phyloP scores from a whole-genome alignment of 2,329 filamentous ascomycete genomes.

The Claviceps purpurea region DNA sequence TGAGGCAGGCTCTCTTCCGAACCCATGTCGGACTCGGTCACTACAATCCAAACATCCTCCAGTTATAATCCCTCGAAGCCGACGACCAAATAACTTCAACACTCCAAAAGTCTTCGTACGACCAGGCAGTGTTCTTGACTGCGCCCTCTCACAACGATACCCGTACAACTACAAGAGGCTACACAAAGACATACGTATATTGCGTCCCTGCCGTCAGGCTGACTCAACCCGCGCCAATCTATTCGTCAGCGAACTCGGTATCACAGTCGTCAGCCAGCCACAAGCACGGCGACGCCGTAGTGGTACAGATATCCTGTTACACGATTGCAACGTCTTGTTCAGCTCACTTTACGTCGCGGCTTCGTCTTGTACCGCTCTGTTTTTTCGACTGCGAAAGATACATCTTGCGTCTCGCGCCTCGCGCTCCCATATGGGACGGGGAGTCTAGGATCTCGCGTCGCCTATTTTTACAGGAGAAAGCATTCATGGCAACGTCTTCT shows the following conservation, averaged over 20 bases:
- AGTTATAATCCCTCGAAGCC: not conserved
- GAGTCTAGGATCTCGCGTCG: not conserved
- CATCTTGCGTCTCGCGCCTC: not conserved
- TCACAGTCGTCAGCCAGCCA: slow-evolving; percentile 5
- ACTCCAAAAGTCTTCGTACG: not conserved
- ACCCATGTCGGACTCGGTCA: not conserved
- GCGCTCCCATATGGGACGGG: slow-evolving; percentile 2
- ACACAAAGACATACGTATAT: not conserved
- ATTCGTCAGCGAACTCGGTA: slow-evolving; percentile 1
- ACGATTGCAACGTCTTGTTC: not conserved
- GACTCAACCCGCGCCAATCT: not conserved
- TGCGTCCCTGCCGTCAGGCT: not conserved
- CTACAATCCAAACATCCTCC: not conserved
- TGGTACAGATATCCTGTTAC: not conserved
- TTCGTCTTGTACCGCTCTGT: not conserved
- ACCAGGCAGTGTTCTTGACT: not conserved
- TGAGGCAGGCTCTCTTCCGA: not conserved
- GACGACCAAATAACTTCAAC: not conserved
- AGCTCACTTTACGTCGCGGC: not conserved
- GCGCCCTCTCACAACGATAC: not conserved
- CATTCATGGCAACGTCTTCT: not conserved
- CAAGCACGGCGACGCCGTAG: not conserved
- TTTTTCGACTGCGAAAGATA: not conserved
- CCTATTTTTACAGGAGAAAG: not conserved
- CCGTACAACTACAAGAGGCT: not conserved